Evolutionary conservation across 139 green algal genomes (phyloP), one percentile per base, ranked within the genome.

Genomic region (Chloropicon primus): DNA sequence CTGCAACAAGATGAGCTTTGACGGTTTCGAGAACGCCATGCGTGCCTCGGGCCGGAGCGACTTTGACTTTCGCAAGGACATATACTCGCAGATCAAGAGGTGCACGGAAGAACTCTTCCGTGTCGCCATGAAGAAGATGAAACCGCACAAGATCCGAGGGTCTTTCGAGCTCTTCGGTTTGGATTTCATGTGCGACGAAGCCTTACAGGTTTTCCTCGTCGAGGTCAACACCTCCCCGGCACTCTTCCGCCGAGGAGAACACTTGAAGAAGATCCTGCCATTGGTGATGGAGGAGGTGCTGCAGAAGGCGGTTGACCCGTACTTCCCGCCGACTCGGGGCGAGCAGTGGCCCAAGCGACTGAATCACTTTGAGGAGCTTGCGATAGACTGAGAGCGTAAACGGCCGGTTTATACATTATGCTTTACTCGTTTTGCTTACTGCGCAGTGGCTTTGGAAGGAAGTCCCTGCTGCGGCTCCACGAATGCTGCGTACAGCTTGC

Each of bases 171-270:
- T 74, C 23, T 26, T 27, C 23, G 71, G 71, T 5, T 21, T 74
- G 71, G 71, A 74, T 74, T 74, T 74, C 71, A 74, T 74, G 71
- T 10, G 21, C 17, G 71, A 74, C 71, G 71, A 74, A 3, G 21
- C 71, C 23, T 21, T 74, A 21, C 23, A 21, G 17, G 71, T 74
- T 10, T 27, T 10, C 17, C 24, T 74, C 71, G 24, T 74, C 71
- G 71, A 74, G 71, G 24, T 74, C 5, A 74, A 74, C 71, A 28
- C 71, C 5, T 28, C 23, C 5, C 71, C 71, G 23, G 23, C 71
- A 10, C 71, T 74, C 71, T 74, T 26, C 17, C 71, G 71, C 5
- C 21, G 5, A 21, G 71, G 71, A 26, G 71, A 10, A 21, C 71
- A 74, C 71, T 27, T 74, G 23, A 10, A 74, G 17, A 27, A 74